These are phyloP conservation scores for Colletotrichum sp. DNA, from an alignment of 2,329 filamentous ascomycete genomes.

Conservation along the genomic window DNA sequence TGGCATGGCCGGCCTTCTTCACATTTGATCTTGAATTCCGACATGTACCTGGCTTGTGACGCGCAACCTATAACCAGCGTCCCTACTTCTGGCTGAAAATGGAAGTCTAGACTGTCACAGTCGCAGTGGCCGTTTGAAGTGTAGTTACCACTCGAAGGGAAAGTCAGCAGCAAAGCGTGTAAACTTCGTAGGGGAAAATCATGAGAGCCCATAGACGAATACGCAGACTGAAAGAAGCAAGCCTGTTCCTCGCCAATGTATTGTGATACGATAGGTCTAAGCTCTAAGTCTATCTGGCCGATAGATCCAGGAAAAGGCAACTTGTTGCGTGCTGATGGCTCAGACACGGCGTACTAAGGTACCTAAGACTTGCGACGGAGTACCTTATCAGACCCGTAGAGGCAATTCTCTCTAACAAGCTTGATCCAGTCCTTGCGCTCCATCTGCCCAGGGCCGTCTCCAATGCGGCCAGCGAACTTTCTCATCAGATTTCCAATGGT, in stretches of 20 bases:
- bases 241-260: not conserved
- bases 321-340: not conserved
- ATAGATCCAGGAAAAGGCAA: not conserved
- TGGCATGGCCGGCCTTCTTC: not conserved
- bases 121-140: not conserved
- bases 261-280: not conserved
- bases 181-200: not conserved
- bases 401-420: conserved; percentile 60
- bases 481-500: conserved; percentile 58
- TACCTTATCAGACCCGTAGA: conserved; percentile 60
- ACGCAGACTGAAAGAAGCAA: not conserved
- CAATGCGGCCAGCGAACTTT: conserved; percentile 57
- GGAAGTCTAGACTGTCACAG: not conserved
- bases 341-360: not conserved
- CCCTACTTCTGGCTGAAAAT: not conserved
- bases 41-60: not conserved
- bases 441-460: conserved; percentile 55
- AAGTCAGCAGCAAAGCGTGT: not conserved
- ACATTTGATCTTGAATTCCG: not conserved
- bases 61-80: not conserved
- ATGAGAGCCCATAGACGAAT: not conserved
- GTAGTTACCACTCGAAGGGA: not conserved
- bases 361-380: conserved; percentile 43
- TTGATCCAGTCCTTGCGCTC: conserved; percentile 60
- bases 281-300: not conserved